Evolutionary conservation across 441 rosid species (phyloP), one percentile per base, ranked within the genome.

Genomic region (Viola pubescens): DNA sequence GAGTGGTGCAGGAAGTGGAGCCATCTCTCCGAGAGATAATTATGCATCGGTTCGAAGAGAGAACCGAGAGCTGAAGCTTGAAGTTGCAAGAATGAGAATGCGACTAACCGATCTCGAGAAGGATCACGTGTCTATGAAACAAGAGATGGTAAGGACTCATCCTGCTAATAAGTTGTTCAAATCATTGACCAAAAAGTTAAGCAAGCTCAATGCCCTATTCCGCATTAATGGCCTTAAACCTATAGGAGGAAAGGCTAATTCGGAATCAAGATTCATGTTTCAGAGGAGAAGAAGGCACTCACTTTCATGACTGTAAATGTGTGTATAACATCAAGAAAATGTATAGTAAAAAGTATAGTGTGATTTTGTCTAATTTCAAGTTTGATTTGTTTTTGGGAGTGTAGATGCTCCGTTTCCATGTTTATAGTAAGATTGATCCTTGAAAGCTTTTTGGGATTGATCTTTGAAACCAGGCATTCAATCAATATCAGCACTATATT

Each of bases 71-170:
- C 70, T 91, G 64, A 91, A 91, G 73, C 94, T 91, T 41, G 98
- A 91, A 73, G 98, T 91, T 10, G 88, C 98, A 44, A 87, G 96
- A 63, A 91, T 91, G 98, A 87, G 96, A 65, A 88, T 91, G 98
- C 80, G 98, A 72, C 75, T 91, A 48, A 91, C 98, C 8, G 98
- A 91, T 75, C 73, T 91, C 10, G 98, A 91, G 70, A 88, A 91
- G 57, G 95, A 88, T 63, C 98, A 89, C n/a, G 89, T 87, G 9
- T 79, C 94, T 6, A 91, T 91, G 81, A 91, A 87, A 71, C 96
- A 87, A 67, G 96, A 83, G 69, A 79, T 91, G 6, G 87, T 87
- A 10, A 73, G 75, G 68, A 19, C 91, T 16, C 86, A 85, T 67
- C 88, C 94, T 4, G 87, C 87, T 1, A 84, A 68, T 59, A 89